Evolutionary conservation across 306 rosid species (phyloP).

Genomic region (Castanopsis chinensis): DNA sequence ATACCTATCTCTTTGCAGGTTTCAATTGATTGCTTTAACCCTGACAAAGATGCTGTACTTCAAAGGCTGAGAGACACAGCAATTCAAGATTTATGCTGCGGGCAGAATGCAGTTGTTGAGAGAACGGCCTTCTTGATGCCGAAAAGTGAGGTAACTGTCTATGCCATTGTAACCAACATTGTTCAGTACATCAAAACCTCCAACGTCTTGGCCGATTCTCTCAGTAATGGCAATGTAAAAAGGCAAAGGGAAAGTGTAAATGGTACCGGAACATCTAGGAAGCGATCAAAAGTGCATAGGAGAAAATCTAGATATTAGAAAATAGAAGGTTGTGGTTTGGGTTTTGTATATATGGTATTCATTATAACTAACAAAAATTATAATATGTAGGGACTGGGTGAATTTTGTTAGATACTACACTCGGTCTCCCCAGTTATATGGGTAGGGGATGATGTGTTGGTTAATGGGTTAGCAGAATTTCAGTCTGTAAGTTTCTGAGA

Average conservation of each 20-base stretch:
- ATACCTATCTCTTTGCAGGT: constrained; percentile 40
- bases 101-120: constrained; percentile 69
- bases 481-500: neutral
- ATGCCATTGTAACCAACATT: constrained; percentile 77
- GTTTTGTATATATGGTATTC: constrained; percentile 36
- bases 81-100: constrained; percentile 60
- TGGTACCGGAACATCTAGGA: constrained; percentile 60
- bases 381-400: constrained; percentile 60
- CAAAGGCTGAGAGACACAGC: constrained; percentile 74
- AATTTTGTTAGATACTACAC: constrained; percentile 86
- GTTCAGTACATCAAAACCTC: constrained; percentile 46
- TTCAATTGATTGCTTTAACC: constrained; percentile 52
- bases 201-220: constrained; percentile 41
- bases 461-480: neutral
- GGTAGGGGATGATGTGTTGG: neutral
- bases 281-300: constrained; percentile 68
- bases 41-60: constrained; percentile 60
- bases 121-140: constrained; percentile 52
- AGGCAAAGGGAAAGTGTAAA: constrained; percentile 37
- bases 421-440: constrained; percentile 35
- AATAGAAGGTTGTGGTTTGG: constrained; percentile 26
- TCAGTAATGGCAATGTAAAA: constrained; percentile 51
- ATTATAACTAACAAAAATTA: constrained; percentile 28
- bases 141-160: constrained; percentile 51
- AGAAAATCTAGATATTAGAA: constrained; percentile 45